Evolutionary conservation across 192 early-diverging fungal genomes (phyloP), one percentile per base, ranked within the genome.

Genomic region (Backusella liffmaniae): DNA sequence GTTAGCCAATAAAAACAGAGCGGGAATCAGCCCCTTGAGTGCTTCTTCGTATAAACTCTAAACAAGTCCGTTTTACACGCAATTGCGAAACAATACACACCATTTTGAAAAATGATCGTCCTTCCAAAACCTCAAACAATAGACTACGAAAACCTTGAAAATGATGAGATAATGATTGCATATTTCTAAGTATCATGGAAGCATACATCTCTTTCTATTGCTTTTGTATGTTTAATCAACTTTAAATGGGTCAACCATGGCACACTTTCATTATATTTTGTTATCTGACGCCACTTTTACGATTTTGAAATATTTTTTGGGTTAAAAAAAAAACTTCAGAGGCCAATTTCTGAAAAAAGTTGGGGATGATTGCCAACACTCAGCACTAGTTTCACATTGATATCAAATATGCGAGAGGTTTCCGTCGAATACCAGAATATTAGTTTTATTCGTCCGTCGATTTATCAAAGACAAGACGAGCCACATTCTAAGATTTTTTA

Each of bases 91-190:
- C 53, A 59, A 62, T 7, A 44, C 13, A 51, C 18, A n/a, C 21
- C 6, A 21, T 53, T 53, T 23, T 62, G 26, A 29, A 62, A 39
- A 26, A 9, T 62, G 21, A 62, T 26, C 56, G 26, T 4, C 56
- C 18, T 62, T 62, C 56, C 13, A 62, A 62, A 62, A 62, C 56
- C 56, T 62, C 56, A 62, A 62, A 62, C 21, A 62, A 62, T 26
- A 62, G 26, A 62, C 23, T 23, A 62, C 23, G 23, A 29, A 62
- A 62, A 62, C 26, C 12, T n/a, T 62, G 56, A 62, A 29, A n/a
- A 10, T 0, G 10, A 26, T 29, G 23, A 62, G 29, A 62, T 44
- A 44, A 8, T 29, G 3, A 0, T 9, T 62, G 2, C n/a, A 56
- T 62, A 62, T 62, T 29, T 26, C n/a, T 29, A 62, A 62, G 23